Percentiles rank a stretch among this genome's conserved stretches.
Conservation (phyloP, 495 filamentous ascomycete species). For the Podospora pseudoanserina region DNA sequence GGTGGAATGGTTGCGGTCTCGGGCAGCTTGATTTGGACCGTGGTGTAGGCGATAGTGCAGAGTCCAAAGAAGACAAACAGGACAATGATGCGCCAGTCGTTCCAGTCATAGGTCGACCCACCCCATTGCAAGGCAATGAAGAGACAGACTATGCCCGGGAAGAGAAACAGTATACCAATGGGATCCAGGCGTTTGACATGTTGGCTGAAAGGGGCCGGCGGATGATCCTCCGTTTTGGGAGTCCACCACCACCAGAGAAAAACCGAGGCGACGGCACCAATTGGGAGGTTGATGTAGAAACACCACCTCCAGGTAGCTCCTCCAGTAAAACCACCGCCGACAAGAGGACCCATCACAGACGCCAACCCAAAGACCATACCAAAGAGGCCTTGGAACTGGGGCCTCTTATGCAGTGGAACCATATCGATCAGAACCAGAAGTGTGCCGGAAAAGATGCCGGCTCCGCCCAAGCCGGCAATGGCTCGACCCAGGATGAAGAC, state of each 20-base stretch:
- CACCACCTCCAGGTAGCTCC: slow-evolving; percentile 54
- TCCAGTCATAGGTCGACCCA: slow-evolving; percentile 68
- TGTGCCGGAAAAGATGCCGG: slow-evolving; percentile 53
- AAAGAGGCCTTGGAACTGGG: slow-evolving; percentile 53
- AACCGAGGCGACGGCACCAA: slow-evolving; percentile 50
- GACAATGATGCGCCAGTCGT: slow-evolving; percentile 61
- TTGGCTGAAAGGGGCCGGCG: slow-evolving; percentile 32
- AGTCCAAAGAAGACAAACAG: slow-evolving; percentile 65
- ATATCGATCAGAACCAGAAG: slow-evolving; percentile 56
- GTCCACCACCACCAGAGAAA: slow-evolving; percentile 50
- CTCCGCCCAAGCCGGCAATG: slow-evolving; percentile 57
- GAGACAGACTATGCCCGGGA: slow-evolving; percentile 68
- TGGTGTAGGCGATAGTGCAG: slow-evolving; percentile 58
- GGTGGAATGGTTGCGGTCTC: slow-evolving; percentile 76
- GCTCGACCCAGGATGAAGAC: slow-evolving; percentile 62
- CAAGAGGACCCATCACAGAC: slow-evolving; percentile 47
- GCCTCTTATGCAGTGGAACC: slow-evolving; percentile 53
- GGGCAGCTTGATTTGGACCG: slow-evolving; percentile 61
- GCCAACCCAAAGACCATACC: slow-evolving; percentile 53
- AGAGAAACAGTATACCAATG: slow-evolving; percentile 64
- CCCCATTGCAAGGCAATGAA: slow-evolving; percentile 85
- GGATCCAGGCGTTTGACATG: slow-evolving; percentile 62
- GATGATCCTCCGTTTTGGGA: slow-evolving; percentile 34
- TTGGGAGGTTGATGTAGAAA: slow-evolving; percentile 63
- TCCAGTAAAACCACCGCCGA: slow-evolving; percentile 50